phyloP scores from a whole-genome alignment of 768 basidiomycete species.

The Tricholoma flavovirens region DNA sequence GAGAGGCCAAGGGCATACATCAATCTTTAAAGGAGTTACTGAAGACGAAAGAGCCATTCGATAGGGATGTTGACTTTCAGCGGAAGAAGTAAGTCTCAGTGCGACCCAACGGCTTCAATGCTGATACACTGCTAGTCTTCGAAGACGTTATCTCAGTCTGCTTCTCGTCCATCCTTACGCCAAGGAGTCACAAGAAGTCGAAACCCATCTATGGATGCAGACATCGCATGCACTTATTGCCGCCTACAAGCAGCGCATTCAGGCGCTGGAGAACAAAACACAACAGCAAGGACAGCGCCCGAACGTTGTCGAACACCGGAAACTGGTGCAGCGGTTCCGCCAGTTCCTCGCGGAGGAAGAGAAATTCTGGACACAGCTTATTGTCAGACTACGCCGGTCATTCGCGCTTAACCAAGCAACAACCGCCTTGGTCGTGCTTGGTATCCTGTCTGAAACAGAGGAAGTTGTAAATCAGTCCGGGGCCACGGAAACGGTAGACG shows the following conservation, averaged over 20 bases:
- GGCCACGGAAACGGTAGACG: slow-evolving; percentile 17
- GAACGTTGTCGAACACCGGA: slow-evolving; percentile 69
- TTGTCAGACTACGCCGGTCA: slow-evolving; percentile 66
- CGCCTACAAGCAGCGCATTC: slow-evolving; percentile 72
- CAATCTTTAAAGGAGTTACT: slow-evolving; percentile 72
- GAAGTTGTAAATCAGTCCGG: slow-evolving; percentile 19
- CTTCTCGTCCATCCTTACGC: slow-evolving; percentile 65
- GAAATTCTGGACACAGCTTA: slow-evolving; percentile 82
- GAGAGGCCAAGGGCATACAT: slow-evolving; percentile 75
- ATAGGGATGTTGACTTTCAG: slow-evolving; percentile 80
- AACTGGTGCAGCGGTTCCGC: slow-evolving; percentile 80
- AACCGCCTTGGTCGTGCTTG: slow-evolving; percentile 50
- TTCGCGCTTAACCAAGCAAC: slow-evolving; percentile 66
- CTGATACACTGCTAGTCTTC: slow-evolving; percentile 41
- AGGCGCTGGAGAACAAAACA: slow-evolving; percentile 45
- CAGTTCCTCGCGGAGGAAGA: slow-evolving; percentile 89
- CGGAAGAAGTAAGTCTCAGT: slow-evolving; percentile 68
- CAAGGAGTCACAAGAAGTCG: slow-evolving; percentile 71
- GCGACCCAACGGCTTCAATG: slow-evolving; percentile 7
- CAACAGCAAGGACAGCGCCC: slow-evolving; percentile 22
- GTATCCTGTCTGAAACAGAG: slow-evolving; percentile 40
- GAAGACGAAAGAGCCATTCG: slow-evolving; percentile 72
- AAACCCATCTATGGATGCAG: slow-evolving; percentile 88
- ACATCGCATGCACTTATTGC: slow-evolving; percentile 84
- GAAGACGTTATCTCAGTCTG: slow-evolving; percentile 63